These are phyloP conservation scores for Aspergillus sp. DNA, from an alignment of 2,329 filamentous ascomycete species.

Conservation along the genomic window DNA sequence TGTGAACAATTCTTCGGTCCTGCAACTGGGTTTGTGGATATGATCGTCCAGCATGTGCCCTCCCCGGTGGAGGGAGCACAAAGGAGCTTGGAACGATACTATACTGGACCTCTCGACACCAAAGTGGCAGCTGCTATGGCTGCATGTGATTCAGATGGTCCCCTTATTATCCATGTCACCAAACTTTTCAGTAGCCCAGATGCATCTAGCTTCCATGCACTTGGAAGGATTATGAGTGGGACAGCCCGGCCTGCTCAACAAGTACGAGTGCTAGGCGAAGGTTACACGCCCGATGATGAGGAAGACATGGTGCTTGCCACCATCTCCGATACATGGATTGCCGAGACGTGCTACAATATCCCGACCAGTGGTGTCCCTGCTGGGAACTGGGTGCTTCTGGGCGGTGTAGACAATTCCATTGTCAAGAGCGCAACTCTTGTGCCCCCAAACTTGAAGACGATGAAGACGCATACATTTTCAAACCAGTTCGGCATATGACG, in stretches of 20 bases:
- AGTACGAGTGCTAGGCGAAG: conserved; percentile 88
- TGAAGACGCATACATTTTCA: conserved; percentile 94
- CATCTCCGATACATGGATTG: conserved; percentile 81
- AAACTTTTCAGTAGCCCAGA: conserved; percentile 90
- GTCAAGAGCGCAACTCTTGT: conserved; percentile 95
- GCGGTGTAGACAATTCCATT: conserved; percentile 94
- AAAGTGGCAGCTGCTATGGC: conserved; percentile 76
- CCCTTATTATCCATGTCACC: conserved; percentile 84
- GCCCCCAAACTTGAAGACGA: conserved; percentile 71
- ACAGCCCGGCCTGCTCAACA: conserved; percentile 76
- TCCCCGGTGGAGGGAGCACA: conserved; percentile 76
- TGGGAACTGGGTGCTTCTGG: conserved; percentile 87
- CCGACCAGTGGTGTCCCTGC: conserved; percentile 87
- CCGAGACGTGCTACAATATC: conserved; percentile 89
- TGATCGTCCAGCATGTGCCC: conserved; percentile 85
- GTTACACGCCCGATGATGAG: conserved; percentile 93
- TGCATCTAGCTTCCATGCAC: conserved; percentile 83
- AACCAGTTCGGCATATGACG: conserved; percentile 87
- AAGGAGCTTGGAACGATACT: conserved; percentile 76
- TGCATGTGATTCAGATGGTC: conserved; percentile 81
- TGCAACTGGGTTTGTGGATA: conserved; percentile 87
- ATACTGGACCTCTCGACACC: conserved; percentile 83
- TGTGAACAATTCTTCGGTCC: conserved; percentile 95
- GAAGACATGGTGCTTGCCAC: conserved; percentile 92
- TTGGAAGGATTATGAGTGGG: conserved; percentile 89